phyloP scores from a whole-genome alignment of 2,329 filamentous ascomycete species.

The Fusarium floridanum region DNA sequence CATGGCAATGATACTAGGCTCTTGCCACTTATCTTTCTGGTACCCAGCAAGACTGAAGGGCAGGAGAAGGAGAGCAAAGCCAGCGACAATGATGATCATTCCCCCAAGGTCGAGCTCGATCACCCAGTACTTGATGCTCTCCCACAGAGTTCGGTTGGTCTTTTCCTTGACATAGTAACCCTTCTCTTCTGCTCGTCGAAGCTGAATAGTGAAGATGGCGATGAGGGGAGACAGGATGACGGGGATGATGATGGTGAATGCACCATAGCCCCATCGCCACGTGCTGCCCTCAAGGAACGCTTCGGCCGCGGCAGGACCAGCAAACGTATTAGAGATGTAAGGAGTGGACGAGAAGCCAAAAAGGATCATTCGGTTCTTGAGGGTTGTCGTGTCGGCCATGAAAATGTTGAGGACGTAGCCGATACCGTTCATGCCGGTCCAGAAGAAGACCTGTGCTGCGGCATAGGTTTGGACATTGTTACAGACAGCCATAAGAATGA shows the following conservation, averaged over 20 bases:
- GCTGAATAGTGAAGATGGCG: constrained; percentile 17
- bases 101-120: constrained; percentile 57
- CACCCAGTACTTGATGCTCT: constrained; percentile 19
- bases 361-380: constrained; percentile 18
- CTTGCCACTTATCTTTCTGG: constrained; percentile 53
- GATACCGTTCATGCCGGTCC: constrained; percentile 23
- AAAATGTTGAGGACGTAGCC: constrained; percentile 20
- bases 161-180: constrained; percentile 20
- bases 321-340: constrained; percentile 14
- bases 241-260: constrained; percentile 19
- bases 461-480: constrained; percentile 52
- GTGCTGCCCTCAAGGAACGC: constrained; percentile 7
- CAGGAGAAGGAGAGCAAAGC: constrained; percentile 64
- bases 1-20: constrained; percentile 58
- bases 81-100: constrained; percentile 62
- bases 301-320: not conserved
- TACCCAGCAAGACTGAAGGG: constrained; percentile 59
- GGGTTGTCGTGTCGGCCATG: constrained; percentile 15
- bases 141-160: not conserved
- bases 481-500: constrained; percentile 68
- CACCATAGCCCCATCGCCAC: constrained; percentile 12
- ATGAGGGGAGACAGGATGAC: constrained; percentile 9
- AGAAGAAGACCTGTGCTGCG: constrained; percentile 67
- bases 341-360: constrained; percentile 11
- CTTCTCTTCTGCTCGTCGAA: constrained; percentile 8